Base-by-base conservation (phyloP, 345 rosid genomes). In the Heritiera fomes region DNA sequence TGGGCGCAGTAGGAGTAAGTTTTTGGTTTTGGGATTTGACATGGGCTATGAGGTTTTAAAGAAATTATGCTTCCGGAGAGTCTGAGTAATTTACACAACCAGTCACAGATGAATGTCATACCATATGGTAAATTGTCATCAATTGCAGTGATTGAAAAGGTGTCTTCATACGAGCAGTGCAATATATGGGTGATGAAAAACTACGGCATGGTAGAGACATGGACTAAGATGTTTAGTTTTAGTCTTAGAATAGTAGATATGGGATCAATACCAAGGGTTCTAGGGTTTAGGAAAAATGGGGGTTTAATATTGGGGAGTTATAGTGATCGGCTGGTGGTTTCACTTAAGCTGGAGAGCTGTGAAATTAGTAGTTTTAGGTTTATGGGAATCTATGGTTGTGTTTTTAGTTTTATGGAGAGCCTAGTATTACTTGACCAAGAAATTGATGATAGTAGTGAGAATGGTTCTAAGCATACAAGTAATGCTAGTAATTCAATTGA, bases 51-150 rank as follows among this genome's bases (percentile, higher is more conserved):
- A 74, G 47, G 64, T 45, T 56, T 40, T 6, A 56, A 59, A 56
- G 67, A 74, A 64, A 59, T 74, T 60, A 58, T n/a, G 52, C 46
- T 74, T 53, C 77, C 77, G 3, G 77, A 58, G 40, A 13, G 23
- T 52, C 28, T 58, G 64, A 56, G 77, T 8, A 52, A 52, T 71
- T 30, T 18, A 38, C 45, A 8, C 0, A 3, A 28, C 10, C 38
- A 6, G 40, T 47, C 73, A 12, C n/a, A 69, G 58, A 45, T 69
- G n/a, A 6, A 70, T 47, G 11, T 47, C 8, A 14, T 70, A 7
- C 73, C 73, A 14, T 70, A 70, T 70, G 20, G 8, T 23, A 56
- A 70, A 47, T 47, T 47, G n/a, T 47, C 73, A 13, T 70, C 73
- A 28, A 47, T 47, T 49, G 40, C 58, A 12, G 73, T 47, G 7